Conservation (phyloP, 495 filamentous ascomycete genomes). For the Podospora pseudocomata region DNA sequence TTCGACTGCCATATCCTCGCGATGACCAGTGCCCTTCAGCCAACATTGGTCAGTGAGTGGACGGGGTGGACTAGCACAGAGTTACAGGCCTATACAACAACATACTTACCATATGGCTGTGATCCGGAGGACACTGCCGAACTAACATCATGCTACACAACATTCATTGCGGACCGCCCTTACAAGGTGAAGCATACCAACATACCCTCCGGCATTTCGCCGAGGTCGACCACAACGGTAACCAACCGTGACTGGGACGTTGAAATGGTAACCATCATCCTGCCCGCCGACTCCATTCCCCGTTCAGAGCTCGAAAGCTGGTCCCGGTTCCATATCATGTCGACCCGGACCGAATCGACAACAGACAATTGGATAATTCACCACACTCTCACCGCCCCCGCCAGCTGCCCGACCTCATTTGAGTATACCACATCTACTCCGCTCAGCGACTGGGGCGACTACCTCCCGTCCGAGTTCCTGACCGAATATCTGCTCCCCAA, state of each 20-base stretch:
- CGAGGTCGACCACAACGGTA: neutral
- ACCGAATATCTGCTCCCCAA: constrained; percentile 32
- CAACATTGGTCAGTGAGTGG: neutral
- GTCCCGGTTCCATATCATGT: constrained; percentile 26
- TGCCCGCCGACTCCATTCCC: constrained; percentile 31
- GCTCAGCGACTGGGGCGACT: constrained; percentile 14
- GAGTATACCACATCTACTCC: constrained; percentile 31
- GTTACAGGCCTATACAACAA: neutral
- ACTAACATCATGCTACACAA: neutral
- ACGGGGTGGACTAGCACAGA: neutral
- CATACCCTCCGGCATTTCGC: neutral
- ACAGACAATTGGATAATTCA: neutral
- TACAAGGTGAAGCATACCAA: neutral
- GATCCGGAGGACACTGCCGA: neutral
- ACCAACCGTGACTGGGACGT: constrained; percentile 15
- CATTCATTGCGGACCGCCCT: neutral
- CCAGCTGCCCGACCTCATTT: constrained; percentile 37
- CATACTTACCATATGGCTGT: neutral
- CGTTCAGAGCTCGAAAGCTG: constrained; percentile 8
- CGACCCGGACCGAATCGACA: neutral
- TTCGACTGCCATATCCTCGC: no score
- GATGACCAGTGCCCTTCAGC: neutral
- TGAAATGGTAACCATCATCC: constrained; percentile 37
- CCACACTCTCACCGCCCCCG: constrained; percentile 35
- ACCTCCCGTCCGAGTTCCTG: constrained; percentile 32